Evolutionary conservation across 192 early-diverging fungal species (phyloP).

Genomic region (Umbelopsis sp.): DNA sequence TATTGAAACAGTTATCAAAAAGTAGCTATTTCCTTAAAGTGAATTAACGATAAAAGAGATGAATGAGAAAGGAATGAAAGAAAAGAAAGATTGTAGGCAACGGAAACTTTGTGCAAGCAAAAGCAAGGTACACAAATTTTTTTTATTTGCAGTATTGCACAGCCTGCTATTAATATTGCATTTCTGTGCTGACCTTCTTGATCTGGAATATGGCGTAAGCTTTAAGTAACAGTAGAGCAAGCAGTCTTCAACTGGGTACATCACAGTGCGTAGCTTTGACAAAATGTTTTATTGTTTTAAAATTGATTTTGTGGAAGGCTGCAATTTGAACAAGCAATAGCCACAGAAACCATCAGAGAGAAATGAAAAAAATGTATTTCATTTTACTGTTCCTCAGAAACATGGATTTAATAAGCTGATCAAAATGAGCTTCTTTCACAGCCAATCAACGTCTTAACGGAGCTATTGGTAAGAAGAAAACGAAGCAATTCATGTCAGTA

Average conservation of each 20-base stretch:
- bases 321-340: slow-evolving; percentile 3
- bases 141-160: neutral
- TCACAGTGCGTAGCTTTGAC: neutral
- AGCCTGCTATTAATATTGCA: neutral
- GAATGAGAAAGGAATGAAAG: slow-evolving; percentile 4
- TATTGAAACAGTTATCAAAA: neutral
- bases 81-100: neutral
- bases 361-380: neutral
- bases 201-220: too few species aligned
- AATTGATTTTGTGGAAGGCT: slow-evolving; percentile 15
- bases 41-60: neutral
- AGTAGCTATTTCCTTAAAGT: neutral
- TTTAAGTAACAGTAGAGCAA: too few species aligned
- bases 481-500: neutral
- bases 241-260: too few species aligned
- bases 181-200: too few species aligned
- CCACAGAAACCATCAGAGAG: slow-evolving; percentile 10
- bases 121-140: neutral
- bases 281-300: slow-evolving; percentile 19
- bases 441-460: slow-evolving; percentile 18
- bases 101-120: neutral
- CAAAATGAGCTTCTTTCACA: slow-evolving; percentile 15
- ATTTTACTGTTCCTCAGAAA: neutral
- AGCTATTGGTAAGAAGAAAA: neutral
- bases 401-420: slow-evolving; percentile 1